Evolutionary conservation across 2,329 filamentous ascomycete genomes (phyloP).

Genomic region (Ophiostoma triangulosporum): DNA sequence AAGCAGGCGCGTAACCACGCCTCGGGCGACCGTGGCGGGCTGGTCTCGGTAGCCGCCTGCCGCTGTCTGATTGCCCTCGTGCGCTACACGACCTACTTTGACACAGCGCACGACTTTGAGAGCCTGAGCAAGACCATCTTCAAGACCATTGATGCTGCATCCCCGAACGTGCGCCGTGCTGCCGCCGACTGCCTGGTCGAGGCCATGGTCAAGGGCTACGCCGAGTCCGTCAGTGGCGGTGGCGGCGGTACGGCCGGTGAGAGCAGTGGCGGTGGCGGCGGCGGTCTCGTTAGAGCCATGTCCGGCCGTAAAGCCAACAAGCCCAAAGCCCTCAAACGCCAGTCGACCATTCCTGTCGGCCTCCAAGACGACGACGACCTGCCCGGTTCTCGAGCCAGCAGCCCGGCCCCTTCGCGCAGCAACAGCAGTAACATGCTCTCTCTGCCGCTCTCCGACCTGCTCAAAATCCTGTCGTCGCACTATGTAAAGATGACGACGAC

Average conservation of each 20-base stretch:
- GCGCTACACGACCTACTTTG: slow-evolving; percentile 65
- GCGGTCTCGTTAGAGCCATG: slow-evolving; percentile 19
- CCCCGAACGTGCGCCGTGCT: slow-evolving; percentile 64
- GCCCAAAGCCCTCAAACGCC: slow-evolving; percentile 40
- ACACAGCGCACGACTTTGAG: slow-evolving; percentile 82
- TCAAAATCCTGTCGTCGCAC: slow-evolving; percentile 65
- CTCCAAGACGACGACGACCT: slow-evolving; percentile 62
- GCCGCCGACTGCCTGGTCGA: slow-evolving; percentile 76
- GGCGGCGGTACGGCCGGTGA: slow-evolving; percentile 17
- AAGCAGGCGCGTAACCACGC: slow-evolving; percentile 74
- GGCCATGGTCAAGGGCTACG: slow-evolving; percentile 69
- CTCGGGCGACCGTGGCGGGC: slow-evolving; percentile 64
- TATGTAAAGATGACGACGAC: slow-evolving; percentile 68
- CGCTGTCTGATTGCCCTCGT: slow-evolving; percentile 64
- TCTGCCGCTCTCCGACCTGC: slow-evolving; percentile 62
- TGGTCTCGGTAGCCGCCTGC: slow-evolving; percentile 69
- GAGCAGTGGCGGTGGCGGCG: neutral
- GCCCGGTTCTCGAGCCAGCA: slow-evolving; percentile 48
- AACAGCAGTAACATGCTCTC: slow-evolving; percentile 52
- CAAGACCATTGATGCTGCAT: slow-evolving; percentile 73
- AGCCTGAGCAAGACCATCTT: slow-evolving; percentile 69
- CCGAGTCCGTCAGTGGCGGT: slow-evolving; percentile 36
- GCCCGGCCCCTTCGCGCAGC: slow-evolving; percentile 58
- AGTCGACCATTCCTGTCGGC: slow-evolving; percentile 32
- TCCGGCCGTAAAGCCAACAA: slow-evolving; percentile 59